Base-by-base conservation (phyloP, 495 filamentous ascomycete species). In the Podospora bellae-mahoneyi region DNA sequence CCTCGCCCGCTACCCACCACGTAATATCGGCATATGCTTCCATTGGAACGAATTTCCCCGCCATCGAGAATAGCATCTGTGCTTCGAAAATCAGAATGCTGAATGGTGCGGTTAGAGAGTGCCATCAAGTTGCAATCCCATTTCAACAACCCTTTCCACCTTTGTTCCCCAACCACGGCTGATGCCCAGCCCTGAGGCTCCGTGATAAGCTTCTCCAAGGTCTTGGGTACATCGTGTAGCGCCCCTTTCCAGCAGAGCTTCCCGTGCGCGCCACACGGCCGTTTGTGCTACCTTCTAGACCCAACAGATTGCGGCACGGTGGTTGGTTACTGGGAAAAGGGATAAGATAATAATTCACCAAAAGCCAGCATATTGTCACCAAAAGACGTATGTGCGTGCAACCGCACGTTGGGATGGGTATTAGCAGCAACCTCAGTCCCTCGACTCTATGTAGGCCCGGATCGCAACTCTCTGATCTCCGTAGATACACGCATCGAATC, bases 101-200 rank as follows among this genome's bases (percentile, higher is more conserved):
- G 19, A 39, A 34, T 32, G n/a, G 27, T 19, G 30, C 61, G 27
- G 61, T 39, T 32, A 10, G 39, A 48, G 39, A 48, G 9, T 39
- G 34, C 2, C 6, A 10, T 39, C 10, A 39, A 5, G 6, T 19
- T 26, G 1, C 23, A 23, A 0, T 23, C 23, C 23, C 23, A 23
- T 23, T 4, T 6, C 26, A 9, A 10, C 30, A 13, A 26, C 6
- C 9, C 4, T 48, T 10, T 13, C 39, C 15, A 48, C 7, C 18
- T 20, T 20, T 18, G 23, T 27, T 32, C 23, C 23, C 27, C 7
- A 61, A 16, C 28, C 61, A 32, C 23, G 9, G 30, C 32, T 63
- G 30, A 32, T 48, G 30, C 61, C 61, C 61, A 63, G 30, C n/a
- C n/a, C 34, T 63, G 61, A 63, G 61, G 61, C 61, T 63, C 61